A percentile compares a stretch with the other conserved stretches of the same genome.
These are phyloP conservation scores for Ustilago shanxiensis DNA, from an alignment of 1,284 basidiomycete genomes.

Conservation along the genomic window DNA sequence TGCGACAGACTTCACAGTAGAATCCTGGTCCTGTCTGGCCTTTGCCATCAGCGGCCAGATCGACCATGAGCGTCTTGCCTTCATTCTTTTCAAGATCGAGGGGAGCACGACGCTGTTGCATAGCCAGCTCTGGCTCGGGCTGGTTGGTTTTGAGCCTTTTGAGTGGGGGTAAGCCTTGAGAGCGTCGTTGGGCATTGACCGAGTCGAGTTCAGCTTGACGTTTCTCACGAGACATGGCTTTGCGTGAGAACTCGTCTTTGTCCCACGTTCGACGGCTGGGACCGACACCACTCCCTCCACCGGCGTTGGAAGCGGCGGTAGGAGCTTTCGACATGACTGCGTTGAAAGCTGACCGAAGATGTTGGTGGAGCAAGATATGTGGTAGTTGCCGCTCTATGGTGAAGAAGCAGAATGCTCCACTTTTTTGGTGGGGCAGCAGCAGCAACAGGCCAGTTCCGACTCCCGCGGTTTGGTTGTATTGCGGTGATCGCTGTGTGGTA, in stretches of 20 bases:
- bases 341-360: too few species aligned
- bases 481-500: constrained; percentile 17
- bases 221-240: constrained; percentile 62
- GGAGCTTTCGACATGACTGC: constrained; percentile 26
- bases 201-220: constrained; percentile 57
- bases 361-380: too few species aligned
- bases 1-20: constrained; percentile 71
- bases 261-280: constrained; percentile 65
- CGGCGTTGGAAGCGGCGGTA: constrained; percentile 4
- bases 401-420: constrained; percentile 10
- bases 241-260: constrained; percentile 56
- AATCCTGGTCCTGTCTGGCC: constrained; percentile 66
- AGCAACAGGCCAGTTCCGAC: constrained; percentile 3
- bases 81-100: constrained; percentile 62
- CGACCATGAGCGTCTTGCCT: constrained; percentile 66
- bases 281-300: constrained; percentile 51
- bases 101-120: constrained; percentile 56
- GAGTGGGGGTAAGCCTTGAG: constrained; percentile 55
- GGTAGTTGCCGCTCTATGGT: background rate
- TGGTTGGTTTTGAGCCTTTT: constrained; percentile 53
- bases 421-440: background rate
- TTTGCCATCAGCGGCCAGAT: constrained; percentile 43
- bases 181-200: constrained; percentile 58
- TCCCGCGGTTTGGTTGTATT: background rate
- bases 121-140: constrained; percentile 61